Conservation (phyloP, 306 rosid species). For the Luffa acutangula region DNA sequence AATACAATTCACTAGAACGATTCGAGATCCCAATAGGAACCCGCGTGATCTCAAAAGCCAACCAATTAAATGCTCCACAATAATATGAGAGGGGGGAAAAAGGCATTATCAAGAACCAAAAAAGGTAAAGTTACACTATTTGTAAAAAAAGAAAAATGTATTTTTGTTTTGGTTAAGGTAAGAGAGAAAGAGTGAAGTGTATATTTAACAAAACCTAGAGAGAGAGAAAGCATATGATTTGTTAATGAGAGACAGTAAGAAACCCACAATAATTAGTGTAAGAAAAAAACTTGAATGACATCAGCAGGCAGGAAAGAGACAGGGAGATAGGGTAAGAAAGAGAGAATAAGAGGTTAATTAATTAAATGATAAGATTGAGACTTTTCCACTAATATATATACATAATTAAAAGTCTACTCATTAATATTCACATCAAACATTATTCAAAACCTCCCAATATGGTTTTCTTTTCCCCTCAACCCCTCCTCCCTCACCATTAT, state of each 20-base stretch:
- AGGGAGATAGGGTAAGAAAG: background rate
- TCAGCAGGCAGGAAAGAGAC: slow-evolving; percentile 1
- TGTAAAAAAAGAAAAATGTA: background rate
- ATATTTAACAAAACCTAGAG: background rate
- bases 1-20: too few species aligned
- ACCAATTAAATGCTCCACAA: too few species aligned
- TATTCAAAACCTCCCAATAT: slow-evolving; percentile 11
- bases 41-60: too few species aligned
- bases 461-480: background rate
- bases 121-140: background rate
- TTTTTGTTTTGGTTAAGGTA: background rate
- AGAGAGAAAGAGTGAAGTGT: background rate
- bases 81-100: background rate
- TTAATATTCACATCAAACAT: slow-evolving; percentile 6
- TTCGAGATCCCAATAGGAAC: too few species aligned
- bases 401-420: slow-evolving; percentile 5
- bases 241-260: slow-evolving; percentile 1
- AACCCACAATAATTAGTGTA: background rate
- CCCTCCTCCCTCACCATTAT: slow-evolving; percentile 9
- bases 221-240: background rate
- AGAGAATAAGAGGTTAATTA: background rate
- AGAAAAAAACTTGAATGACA: background rate
- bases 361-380: slow-evolving; percentile 29
- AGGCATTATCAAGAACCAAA: background rate
- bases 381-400: slow-evolving; percentile 17